Base-by-base conservation (phyloP, 345 rosid genomes). In the Jatropha curcas region DNA sequence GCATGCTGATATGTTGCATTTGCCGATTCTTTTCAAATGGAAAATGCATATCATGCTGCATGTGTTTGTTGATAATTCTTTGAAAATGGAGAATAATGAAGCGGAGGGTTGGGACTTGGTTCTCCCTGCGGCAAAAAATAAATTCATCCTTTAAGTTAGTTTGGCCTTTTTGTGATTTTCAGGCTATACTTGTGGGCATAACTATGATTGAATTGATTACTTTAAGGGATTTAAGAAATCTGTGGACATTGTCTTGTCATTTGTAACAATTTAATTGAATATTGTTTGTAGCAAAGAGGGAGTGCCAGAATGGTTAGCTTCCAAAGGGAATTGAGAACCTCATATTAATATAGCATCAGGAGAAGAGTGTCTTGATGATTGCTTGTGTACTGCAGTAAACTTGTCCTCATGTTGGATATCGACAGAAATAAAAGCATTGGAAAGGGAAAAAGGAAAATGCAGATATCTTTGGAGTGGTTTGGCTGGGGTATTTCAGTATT, bases 1-100 rank as follows among this genome's bases (percentile, higher is more conserved):
- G 13, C 55, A 13, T 61, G 7, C 20, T 43, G 27, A n/a, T 8
- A 45, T 51, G 58, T 51, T 55, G 25, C 30, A n/a, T 33, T 41
- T 51, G 51, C 34, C 53, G 58, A 45, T 13, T 69, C 1, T 41
- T 70, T 70, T 22, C 60, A 2, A 60, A 34, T 34, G 41, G 45
- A 22, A 24, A 19, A 1, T 64, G 62, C 43, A 60, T 71, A 41
- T 65, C 16, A 33, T 52, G 30, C 52, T 67, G 48, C 65, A 30
- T 17, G 31, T 81, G 74, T 53, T 31, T 66, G 46, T 28, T 67
- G 13, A 30, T 14, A 60, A 16, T 34, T 24, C 31, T 58, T 37
- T 70, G 39, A 27, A 69, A 65, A 67, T 72, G 37, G 52, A 31
- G 31, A 41, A 28, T 22, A 28, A 34, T 17, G 25, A 65, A 35